A percentile compares a stretch with the other conserved stretches of the same genome.
phyloP scores from a whole-genome alignment of 148 eudicot species.

The Beta vulgaris region DNA sequence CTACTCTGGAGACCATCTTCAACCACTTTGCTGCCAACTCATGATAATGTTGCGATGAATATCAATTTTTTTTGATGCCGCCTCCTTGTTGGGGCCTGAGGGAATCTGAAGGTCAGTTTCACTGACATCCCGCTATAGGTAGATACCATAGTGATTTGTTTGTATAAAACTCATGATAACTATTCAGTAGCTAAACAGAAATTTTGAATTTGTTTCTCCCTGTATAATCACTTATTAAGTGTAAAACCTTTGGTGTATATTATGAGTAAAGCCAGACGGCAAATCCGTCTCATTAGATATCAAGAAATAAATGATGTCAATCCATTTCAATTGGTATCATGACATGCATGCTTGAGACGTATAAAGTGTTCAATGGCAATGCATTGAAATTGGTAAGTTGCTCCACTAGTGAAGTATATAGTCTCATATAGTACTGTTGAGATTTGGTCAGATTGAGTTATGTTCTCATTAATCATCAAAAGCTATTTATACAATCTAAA shows the following conservation, averaged over 20 bases:
- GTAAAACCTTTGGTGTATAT: neutral
- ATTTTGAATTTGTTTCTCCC: neutral
- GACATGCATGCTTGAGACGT: neutral
- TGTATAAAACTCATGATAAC: neutral
- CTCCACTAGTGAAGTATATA: no score
- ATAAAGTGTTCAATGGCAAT: neutral
- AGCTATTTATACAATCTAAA: no score
- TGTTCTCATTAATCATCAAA: no score
- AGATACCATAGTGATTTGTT: neutral
- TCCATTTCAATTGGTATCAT: neutral
- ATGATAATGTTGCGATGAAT: constrained; percentile 25
- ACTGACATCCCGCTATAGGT: neutral
- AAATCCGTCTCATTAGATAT: neutral
- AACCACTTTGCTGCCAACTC: constrained; percentile 90
- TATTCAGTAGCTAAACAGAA: neutral
- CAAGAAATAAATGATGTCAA: neutral
- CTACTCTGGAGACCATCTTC: constrained; percentile 93
- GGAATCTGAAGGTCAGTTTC: constrained; percentile 5
- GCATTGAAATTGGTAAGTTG: no score
- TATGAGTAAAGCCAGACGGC: neutral
- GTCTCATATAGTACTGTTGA: no score
- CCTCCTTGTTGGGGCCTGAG: neutral
- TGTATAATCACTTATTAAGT: neutral
- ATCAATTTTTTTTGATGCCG: neutral
- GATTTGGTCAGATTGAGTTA: no score